Evolutionary conservation across 768 basidiomycete species (phyloP).

Genomic region (Psilocybe cyanescens): DNA sequence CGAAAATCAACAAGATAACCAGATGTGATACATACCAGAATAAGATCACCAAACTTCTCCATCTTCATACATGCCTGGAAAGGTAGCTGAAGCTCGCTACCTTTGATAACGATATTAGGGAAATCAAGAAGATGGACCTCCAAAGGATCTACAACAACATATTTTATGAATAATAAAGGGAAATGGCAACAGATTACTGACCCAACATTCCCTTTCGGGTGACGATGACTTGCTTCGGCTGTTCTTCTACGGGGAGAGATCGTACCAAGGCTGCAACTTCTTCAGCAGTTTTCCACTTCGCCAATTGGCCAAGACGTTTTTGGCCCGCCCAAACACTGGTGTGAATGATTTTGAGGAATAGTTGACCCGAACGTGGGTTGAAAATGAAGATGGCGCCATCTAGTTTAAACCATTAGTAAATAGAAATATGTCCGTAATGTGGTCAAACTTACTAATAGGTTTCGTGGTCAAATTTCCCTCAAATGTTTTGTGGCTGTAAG

Average conservation of each 20-base stretch:
- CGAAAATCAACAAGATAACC: neutral
- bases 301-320: constrained; percentile 98
- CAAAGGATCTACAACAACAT: constrained; percentile 66
- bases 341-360: constrained; percentile 99
- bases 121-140: constrained; percentile 99
- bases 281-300: constrained; percentile 99
- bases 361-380: constrained; percentile 97
- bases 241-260: constrained; percentile 98
- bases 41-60: constrained; percentile 99
- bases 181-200: constrained; percentile 34
- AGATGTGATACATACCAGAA: constrained; percentile 55
- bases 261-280: constrained; percentile 98
- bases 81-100: constrained; percentile 94
- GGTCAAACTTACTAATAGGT: constrained; percentile 76
- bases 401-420: constrained; percentile 28
- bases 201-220: constrained; percentile 99
- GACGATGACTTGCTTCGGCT: constrained; percentile 99
- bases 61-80: constrained; percentile 99
- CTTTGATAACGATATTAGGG: constrained; percentile 99
- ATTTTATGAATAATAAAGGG: neutral
- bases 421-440: neutral
- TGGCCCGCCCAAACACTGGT: constrained; percentile 99
- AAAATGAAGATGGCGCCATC: constrained; percentile 99
- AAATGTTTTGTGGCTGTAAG: constrained; percentile 91
- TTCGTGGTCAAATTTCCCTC: constrained; percentile 99